A percentile compares a stretch with the other conserved stretches of the same genome.
These are phyloP conservation scores for Cercospora sp. DNA, from an alignment of 2,329 filamentous ascomycete genomes.

Conservation along the genomic window DNA sequence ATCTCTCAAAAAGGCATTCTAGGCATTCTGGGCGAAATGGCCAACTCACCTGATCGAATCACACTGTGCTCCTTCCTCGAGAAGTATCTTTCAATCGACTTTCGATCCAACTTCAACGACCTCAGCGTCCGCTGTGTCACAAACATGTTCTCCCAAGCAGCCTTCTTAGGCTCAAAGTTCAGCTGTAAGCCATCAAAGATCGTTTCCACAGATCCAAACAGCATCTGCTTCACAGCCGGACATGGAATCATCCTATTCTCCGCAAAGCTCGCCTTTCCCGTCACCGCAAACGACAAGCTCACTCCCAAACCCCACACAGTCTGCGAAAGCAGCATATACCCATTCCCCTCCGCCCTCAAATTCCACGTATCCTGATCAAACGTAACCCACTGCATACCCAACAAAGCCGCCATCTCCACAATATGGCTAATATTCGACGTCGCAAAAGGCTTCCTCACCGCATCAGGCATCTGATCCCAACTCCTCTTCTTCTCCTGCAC, in stretches of 20 bases:
- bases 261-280: neutral
- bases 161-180: slow-evolving; percentile 9
- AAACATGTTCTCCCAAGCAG: slow-evolving; percentile 10
- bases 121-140: slow-evolving; percentile 10
- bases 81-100: slow-evolving; percentile 12
- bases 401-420: slow-evolving; percentile 16
- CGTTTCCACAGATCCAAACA: slow-evolving; percentile 16
- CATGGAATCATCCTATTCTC: slow-evolving; percentile 13
- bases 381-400: slow-evolving; percentile 15
- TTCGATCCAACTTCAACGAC: slow-evolving; percentile 7
- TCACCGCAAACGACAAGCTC: slow-evolving; percentile 12
- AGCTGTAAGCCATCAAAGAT: slow-evolving; percentile 11
- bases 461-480: slow-evolving; percentile 23
- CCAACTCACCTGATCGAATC: slow-evolving; percentile 12
- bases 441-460: slow-evolving; percentile 15
- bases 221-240: slow-evolving; percentile 12
- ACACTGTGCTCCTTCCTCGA: slow-evolving; percentile 5
- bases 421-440: slow-evolving; percentile 17
- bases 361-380: slow-evolving; percentile 17
- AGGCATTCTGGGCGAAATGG: too few relatives aligned
- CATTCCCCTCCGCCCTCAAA: slow-evolving; percentile 16
- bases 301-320: slow-evolving; percentile 14
- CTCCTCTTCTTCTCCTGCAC: slow-evolving; percentile 17
- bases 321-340: slow-evolving; percentile 14
- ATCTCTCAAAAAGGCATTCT: neutral